Conservation (phyloP, 2,329 filamentous ascomycete genomes). For the Sarocladium brachiariae region DNA sequence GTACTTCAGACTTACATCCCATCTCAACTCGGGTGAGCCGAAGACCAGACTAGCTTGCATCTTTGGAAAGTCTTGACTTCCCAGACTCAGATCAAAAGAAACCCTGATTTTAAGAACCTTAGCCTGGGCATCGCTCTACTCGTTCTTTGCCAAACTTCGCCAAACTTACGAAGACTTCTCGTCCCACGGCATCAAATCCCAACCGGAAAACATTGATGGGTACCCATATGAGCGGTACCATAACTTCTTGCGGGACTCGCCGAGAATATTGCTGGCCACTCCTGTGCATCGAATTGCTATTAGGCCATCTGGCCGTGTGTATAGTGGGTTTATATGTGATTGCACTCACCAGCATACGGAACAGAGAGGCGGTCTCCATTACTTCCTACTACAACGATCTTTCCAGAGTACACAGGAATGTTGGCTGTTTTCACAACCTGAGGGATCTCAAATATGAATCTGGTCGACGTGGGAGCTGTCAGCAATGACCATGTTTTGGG, state of each 20-base stretch:
- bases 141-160: neutral
- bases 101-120: neutral
- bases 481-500: neutral
- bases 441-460: constrained; percentile 9
- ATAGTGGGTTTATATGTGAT: neutral
- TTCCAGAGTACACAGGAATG: constrained; percentile 28
- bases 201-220: neutral
- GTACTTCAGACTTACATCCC: constrained; percentile 11
- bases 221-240: constrained; percentile 4
- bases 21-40: constrained; percentile 11
- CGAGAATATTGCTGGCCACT: constrained; percentile 10
- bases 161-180: constrained; percentile 2
- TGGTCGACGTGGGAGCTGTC: neutral
- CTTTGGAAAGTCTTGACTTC: constrained; percentile 15
- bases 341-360: constrained; percentile 19
- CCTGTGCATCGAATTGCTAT: constrained; percentile 12
- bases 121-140: neutral
- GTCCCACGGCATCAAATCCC: constrained; percentile 4
- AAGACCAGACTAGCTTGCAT: constrained; percentile 6
- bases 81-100: constrained; percentile 11
- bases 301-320: neutral
- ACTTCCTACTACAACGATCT: constrained; percentile 22
- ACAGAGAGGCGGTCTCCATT: constrained; percentile 24
- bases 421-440: constrained; percentile 7
- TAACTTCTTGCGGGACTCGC: neutral